Evolutionary conservation across 176 grass and related monocot species (phyloP), one percentile per base, ranked within the genome.

Genomic region (Bothriochloa decipiens): DNA sequence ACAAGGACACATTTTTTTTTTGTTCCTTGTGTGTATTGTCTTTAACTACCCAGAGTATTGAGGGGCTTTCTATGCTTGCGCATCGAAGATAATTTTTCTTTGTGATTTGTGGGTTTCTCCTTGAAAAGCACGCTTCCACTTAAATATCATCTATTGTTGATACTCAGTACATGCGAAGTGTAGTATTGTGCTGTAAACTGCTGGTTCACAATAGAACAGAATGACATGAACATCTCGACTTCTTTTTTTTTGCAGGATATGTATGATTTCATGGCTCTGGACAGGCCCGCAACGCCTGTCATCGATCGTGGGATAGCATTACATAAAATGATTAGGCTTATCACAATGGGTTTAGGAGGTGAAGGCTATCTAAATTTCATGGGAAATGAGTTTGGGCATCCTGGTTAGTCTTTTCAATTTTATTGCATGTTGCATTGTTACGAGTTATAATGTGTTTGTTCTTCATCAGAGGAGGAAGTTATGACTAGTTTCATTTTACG

Each of bases 321-420:
- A 36, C 93, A 99, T 86, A 99, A 99, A 89, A 99, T 99, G 93
- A 96, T 99, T 81, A 93, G 97, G 80, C 93, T 99, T 73, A 12
- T 99, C 75, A 99, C 97, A 49, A 99, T 99, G 97, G 72, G 88
- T 74, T 89, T 99, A 87, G 97, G 97, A 78, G 97, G 97, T 17
- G 91, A 99, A 84, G 97, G 97, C 23, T 99, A 99, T 89, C 91
- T 99, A 70, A 99, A 99, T 74, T 99, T 96, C 70, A 99, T 99
- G 93, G 96, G 97, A 77, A 99, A 99, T 88, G 97, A 99, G 84
- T 99, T 99, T 82, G 97, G 97, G 35, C 97, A 99, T 94, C 37
- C 14, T 70, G 83, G 96, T 96, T 83, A 92, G 96, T 90, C 81
- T 93, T 90, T 87, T 87, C 81, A 86, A 78, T 65, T 83, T 90